Base-by-base conservation (phyloP, 1,139 yeast genomes). In the Meyerozyma athensensis region DNA sequence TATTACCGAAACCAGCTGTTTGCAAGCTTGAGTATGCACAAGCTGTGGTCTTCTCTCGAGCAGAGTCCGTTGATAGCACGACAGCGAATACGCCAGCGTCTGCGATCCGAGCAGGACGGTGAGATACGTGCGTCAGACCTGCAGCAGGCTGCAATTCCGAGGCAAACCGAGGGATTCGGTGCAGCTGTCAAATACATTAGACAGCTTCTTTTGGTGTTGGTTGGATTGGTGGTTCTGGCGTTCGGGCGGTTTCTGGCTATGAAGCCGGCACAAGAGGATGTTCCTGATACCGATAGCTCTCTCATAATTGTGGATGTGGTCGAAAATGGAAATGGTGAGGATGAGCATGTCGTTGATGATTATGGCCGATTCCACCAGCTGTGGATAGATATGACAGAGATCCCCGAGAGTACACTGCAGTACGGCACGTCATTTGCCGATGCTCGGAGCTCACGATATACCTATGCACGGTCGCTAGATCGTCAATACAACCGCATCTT, bases 21-120 rank as follows among this genome's bases (percentile, higher is more conserved):
- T 6, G 5, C 4, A 7, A 13, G 31, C 18, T 16, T 9, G 18
- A 9, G 9, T 12, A 28, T 17, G 32, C 8, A n/a, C 9, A 7
- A n/a, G 9, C 14, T 17, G 31, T 14, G 18, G 32, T n/a, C 13
- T 18, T 28, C 20, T 9, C 8, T 9, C 12, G 20, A 28, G n/a
- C 32, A 17, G 20, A 28, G 32, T 28, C 32, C 32, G 7, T 12
- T 28, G 10, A 20, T 28, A 16, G 19, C 32, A 5, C 32, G 32
- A 10, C 32, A 28, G 32, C 32, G 32, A 17, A 19, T 28, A 28
- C 9, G 19, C 3, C 8, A 28, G 20, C 32, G 20, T 12, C 6
- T 6, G 6, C 12, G 28, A 6, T 7, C 28, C n/a, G 12, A n/a
- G 28, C 22, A 19, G 22, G 8, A 19, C 22, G 22, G 22, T n/a